phyloP scores from a whole-genome alignment of 2,329 filamentous ascomycete genomes.

The Alternaria angustiovoidea region DNA sequence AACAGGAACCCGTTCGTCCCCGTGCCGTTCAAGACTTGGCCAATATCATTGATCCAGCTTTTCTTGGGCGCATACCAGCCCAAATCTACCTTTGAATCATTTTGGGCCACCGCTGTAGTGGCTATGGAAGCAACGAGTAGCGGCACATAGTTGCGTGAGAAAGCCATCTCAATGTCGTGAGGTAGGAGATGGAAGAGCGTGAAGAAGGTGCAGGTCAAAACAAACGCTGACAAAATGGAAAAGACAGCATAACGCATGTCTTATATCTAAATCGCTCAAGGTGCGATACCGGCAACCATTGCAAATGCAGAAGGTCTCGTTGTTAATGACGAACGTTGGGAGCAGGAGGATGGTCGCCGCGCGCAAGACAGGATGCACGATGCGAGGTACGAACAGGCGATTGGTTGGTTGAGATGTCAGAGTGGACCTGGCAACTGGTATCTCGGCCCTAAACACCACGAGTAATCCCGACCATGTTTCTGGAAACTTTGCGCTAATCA shows the following conservation, averaged over 20 bases:
- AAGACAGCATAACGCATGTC: slow-evolving; percentile 35
- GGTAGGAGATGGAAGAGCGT: slow-evolving; percentile 31
- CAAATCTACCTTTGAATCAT: slow-evolving; percentile 32
- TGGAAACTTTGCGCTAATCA: background rate
- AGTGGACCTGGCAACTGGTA: background rate
- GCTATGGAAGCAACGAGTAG: slow-evolving; percentile 30
- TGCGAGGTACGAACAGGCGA: slow-evolving; percentile 17
- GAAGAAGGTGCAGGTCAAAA: slow-evolving; percentile 26
- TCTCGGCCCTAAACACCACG: background rate
- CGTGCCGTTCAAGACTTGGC: slow-evolving; percentile 62
- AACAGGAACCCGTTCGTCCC: slow-evolving; percentile 79
- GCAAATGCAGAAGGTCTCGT: slow-evolving; percentile 28
- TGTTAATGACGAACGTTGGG: slow-evolving; percentile 18
- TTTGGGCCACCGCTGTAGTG: slow-evolving; percentile 23
- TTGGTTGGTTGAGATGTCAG: slow-evolving; percentile 17
- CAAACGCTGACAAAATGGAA: slow-evolving; percentile 19
- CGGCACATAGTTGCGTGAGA: slow-evolving; percentile 23
- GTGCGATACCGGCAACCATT: slow-evolving; percentile 23
- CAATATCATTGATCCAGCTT: slow-evolving; percentile 67
- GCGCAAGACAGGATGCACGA: slow-evolving; percentile 25
- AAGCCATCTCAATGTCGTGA: slow-evolving; percentile 32
- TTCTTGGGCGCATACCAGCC: slow-evolving; percentile 48
- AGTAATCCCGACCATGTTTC: background rate
- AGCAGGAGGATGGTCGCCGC: slow-evolving; percentile 9
- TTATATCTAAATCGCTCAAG: slow-evolving; percentile 20